Evolutionary conservation across 192 early-diverging fungal species (phyloP), one percentile per base, ranked within the genome.

Genomic region (Oehlia diaphana): DNA sequence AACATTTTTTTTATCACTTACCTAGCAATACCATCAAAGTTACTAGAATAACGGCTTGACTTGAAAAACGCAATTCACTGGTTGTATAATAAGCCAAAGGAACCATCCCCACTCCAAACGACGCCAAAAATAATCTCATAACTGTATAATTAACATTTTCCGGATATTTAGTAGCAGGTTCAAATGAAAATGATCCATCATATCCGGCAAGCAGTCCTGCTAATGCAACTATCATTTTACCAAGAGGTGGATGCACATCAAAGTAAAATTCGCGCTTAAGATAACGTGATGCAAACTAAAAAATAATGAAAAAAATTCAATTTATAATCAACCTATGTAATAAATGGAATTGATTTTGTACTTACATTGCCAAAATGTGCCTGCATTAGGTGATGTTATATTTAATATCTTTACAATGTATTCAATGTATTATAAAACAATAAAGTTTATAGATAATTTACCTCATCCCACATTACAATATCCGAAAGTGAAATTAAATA

Each of bases 171-270:
- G 84, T 80, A 8, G 93, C 93, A 9, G 94, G 95, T 26, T 92
- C 90, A 80, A 98, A 99, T 8, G 86, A 86, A 79, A 97, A 98
- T 1, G 87, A 84, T 2, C 96, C 97, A 83, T 98, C 89, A 81
- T 94, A 98, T 0, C 95, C 93, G 9, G 91, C 93, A 31, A 99
- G 69, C 0, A 90, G 72, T 53, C 94, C 98, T 3, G 96, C 90
- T 21, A 98, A 83, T 1, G 92, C 97, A 26, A 96, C 90, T 31
- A 99, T 87, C 90, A 98, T 98, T 87, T 99, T 99, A 62, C 97
- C 97, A 74, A 98, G 84, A 6, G 98, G 97, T 39, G 98, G 98
- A 81, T 99, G 98, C 2, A 99, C 97, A 85, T 99, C 98, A 82
- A 96, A 96, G 81, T 98, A 99, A 79, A 98, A 99, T 62, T 94